These are phyloP conservation scores for Cyberlindnera nakhonratchasimensis DNA, from an alignment of 805 yeast species.

Conservation along the genomic window DNA sequence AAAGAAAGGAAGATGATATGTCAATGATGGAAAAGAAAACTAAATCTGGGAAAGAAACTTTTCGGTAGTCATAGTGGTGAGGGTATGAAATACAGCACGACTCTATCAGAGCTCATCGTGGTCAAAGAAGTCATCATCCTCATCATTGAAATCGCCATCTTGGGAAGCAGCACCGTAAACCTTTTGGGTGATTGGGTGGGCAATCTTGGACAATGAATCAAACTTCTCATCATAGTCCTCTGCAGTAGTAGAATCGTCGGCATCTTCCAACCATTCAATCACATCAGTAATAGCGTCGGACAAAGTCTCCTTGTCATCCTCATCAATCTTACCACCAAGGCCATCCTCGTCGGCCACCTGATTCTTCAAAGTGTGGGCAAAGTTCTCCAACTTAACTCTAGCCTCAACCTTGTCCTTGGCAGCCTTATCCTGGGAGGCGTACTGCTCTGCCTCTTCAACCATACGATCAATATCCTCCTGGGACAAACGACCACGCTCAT, in stretches of 20 bases:
- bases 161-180: constrained; percentile 60
- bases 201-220: constrained; percentile 73
- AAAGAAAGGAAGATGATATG: background rate
- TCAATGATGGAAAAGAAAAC: background rate
- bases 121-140: constrained; percentile 52
- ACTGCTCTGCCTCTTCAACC: constrained; percentile 97
- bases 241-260: constrained; percentile 79
- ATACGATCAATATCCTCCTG: constrained; percentile 95
- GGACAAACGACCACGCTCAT: constrained; percentile 90
- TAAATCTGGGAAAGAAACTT: background rate
- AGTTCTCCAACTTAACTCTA: constrained; percentile 84
- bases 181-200: constrained; percentile 91
- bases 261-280: constrained; percentile 83
- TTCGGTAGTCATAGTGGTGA: no score
- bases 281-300: constrained; percentile 85
- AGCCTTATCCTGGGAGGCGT: constrained; percentile 84
- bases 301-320: constrained; percentile 87
- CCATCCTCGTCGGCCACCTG: constrained; percentile 54
- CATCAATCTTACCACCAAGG: constrained; percentile 76
- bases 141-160: constrained; percentile 45
- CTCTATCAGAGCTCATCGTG: constrained; percentile 60
- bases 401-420: constrained; percentile 83
- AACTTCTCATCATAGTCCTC: constrained; percentile 94
- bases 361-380: constrained; percentile 78
- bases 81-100: no score